These are phyloP conservation scores for Penicillium roqueforti DNA, from an alignment of 495 filamentous ascomycete genomes.

Conservation along the genomic window DNA sequence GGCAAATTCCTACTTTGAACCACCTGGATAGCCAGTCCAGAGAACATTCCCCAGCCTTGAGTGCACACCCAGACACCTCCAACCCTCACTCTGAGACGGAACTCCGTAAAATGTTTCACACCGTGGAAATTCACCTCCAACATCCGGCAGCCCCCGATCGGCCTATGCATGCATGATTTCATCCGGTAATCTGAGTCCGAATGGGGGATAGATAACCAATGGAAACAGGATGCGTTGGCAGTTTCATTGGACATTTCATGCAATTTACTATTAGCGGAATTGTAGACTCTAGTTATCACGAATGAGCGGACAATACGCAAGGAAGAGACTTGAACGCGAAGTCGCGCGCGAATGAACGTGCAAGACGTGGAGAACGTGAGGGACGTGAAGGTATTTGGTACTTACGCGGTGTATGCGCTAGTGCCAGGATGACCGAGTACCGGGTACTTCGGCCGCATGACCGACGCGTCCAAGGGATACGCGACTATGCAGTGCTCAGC, in stretches of 20 bases:
- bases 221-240: slow-evolving; percentile 7
- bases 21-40: neutral
- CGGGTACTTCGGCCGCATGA: slow-evolving; percentile 1
- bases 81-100: neutral
- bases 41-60: slow-evolving; percentile 1
- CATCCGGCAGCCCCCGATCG: neutral
- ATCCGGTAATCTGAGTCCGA: neutral
- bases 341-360: neutral
- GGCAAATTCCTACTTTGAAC: neutral
- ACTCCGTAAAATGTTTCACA: neutral
- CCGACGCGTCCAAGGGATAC: slow-evolving; percentile 10
- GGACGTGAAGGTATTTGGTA: slow-evolving; percentile 10
- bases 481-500: slow-evolving; percentile 3
- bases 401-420: neutral
- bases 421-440: slow-evolving; percentile 1
- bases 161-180: slow-evolving; percentile 2
- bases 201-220: neutral
- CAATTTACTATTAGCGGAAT: slow-evolving; percentile 2
- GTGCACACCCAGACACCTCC: slow-evolving; percentile 1
- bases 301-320: slow-evolving; percentile 7
- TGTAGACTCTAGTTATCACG: neutral
- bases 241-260: slow-evolving; percentile 1
- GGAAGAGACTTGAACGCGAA: slow-evolving; percentile 2
- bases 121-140: slow-evolving; percentile 1
- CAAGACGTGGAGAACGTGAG: slow-evolving; percentile 9